These are phyloP conservation scores for Wallacemonas sp. DNA, from an alignment of 208 protist genomes.

Conservation along the genomic window DNA sequence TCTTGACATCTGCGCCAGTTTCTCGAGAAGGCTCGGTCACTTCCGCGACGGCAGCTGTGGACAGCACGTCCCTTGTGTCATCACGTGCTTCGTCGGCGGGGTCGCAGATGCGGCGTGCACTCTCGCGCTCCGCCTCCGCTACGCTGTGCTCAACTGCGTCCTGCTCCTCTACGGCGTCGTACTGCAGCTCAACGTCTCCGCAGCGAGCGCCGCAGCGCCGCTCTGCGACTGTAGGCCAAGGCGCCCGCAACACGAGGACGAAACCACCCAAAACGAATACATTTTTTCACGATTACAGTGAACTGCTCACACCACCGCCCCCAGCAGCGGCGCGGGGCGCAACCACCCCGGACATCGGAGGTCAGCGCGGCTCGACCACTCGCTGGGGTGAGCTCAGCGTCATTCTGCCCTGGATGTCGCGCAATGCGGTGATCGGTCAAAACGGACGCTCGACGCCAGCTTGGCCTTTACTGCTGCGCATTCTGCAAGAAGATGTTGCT, in stretches of 20 bases:
- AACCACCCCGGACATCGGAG: too few species aligned
- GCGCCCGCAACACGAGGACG: too few species aligned
- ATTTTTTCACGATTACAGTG: neutral
- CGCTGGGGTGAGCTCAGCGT: conserved; percentile 24
- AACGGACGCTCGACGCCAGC: conserved; percentile 7
- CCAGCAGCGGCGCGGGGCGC: neutral
- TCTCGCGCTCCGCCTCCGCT: neutral
- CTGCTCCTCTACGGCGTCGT: neutral
- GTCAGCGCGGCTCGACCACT: neutral
- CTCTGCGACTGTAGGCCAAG: neutral
- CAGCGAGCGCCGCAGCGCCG: neutral
- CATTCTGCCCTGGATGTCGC: conserved; percentile 40
- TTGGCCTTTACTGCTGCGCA: conserved; percentile 31
- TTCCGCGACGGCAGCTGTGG: neutral
- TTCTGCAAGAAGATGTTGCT: conserved; percentile 21
- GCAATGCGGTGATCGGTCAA: conserved; percentile 14
- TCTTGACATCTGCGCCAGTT: too few species aligned
- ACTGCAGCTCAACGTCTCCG: neutral
- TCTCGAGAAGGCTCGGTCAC: too few species aligned
- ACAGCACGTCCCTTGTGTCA: neutral
- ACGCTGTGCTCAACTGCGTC: neutral
- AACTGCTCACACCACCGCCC: neutral
- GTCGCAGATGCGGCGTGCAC: neutral
- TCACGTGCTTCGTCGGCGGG: neutral
- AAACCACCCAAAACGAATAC: neutral